Evolutionary conservation across 139 green algal species (phyloP).

Genomic region (Desmodesmus armatus): DNA sequence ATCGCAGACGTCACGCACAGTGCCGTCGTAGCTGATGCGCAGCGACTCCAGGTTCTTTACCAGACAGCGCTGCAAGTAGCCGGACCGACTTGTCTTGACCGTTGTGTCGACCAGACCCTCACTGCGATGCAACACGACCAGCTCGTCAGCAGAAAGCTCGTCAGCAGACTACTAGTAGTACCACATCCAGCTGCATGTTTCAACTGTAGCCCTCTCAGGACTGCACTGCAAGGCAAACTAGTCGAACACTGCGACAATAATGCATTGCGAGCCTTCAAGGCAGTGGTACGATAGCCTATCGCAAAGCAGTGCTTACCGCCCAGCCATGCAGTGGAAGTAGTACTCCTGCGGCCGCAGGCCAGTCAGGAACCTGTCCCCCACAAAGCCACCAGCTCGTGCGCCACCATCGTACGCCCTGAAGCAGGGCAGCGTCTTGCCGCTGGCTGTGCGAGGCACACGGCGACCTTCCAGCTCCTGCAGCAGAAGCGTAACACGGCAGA

Average conservation of each 20-base stretch:
- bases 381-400: conserved; percentile 87
- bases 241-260: too few species aligned
- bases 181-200: too few species aligned
- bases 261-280: too few species aligned
- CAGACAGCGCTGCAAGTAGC: conserved; percentile 85
- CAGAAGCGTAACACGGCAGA: too few species aligned
- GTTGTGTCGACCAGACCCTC: conserved; percentile 98
- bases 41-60: conserved; percentile 98
- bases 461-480: conserved; percentile 97
- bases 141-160: too few species aligned
- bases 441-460: conserved; percentile 91
- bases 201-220: too few species aligned
- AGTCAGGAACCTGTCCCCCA: conserved; percentile 95
- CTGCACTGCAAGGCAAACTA: too few species aligned
- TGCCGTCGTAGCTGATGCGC: conserved; percentile 89
- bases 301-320: conserved; percentile 47
- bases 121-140: conserved; percentile 46
- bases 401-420: conserved; percentile 91
- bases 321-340: conserved; percentile 99
- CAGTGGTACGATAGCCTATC: neutral
- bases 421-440: conserved; percentile 97
- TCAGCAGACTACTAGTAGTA: too few species aligned
- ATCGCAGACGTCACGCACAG: conserved; percentile 92
- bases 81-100: conserved; percentile 96
- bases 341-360: conserved; percentile 91